These are phyloP conservation scores for Pseudogymnoascus sp. DNA, from an alignment of 2,329 filamentous ascomycete genomes.

Conservation along the genomic window DNA sequence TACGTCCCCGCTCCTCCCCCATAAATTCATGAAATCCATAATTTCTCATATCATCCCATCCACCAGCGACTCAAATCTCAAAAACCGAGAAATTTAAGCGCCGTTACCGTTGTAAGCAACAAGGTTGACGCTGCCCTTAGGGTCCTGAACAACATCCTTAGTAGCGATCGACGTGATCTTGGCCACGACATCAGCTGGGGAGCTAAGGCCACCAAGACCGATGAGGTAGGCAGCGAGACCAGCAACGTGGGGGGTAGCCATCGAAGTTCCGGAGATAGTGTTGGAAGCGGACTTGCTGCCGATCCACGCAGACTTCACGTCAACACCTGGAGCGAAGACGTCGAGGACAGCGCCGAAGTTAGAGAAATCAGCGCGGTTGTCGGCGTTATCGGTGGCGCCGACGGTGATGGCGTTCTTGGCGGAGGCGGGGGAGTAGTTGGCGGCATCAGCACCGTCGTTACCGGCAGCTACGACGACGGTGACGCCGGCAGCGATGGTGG, in stretches of 20 bases:
- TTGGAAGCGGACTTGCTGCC: conserved; percentile 38
- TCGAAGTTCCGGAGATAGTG: conserved; percentile 52
- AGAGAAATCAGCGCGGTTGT: conserved; percentile 38
- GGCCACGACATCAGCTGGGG: conserved; percentile 41
- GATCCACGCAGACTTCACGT: conserved; percentile 41
- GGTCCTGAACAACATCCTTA: conserved; percentile 34
- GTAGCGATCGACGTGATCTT: conserved; percentile 39
- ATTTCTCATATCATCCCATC: neutral
- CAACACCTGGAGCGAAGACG: conserved; percentile 44
- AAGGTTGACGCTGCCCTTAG: conserved; percentile 42
- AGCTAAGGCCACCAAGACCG: conserved; percentile 36
- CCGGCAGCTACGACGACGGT: conserved; percentile 50
- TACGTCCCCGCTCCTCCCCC: neutral
- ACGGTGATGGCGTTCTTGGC: conserved; percentile 44
- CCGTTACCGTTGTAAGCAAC: conserved; percentile 49
- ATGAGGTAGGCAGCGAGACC: conserved; percentile 55
- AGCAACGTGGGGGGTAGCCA: conserved; percentile 54
- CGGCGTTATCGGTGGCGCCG: conserved; percentile 38
- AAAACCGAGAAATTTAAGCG: conserved; percentile 19
- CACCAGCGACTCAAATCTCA: neutral
- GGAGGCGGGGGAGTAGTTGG: conserved; percentile 41
- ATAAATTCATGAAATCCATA: conserved; percentile 3
- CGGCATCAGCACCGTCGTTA: conserved; percentile 39
- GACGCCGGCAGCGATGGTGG: conserved; percentile 40
- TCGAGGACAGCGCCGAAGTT: conserved; percentile 46